Evolutionary conservation across 2,329 filamentous ascomycete species (phyloP), one percentile per base, ranked within the genome.

Genomic region (Phialemoniopsis sp.): DNA sequence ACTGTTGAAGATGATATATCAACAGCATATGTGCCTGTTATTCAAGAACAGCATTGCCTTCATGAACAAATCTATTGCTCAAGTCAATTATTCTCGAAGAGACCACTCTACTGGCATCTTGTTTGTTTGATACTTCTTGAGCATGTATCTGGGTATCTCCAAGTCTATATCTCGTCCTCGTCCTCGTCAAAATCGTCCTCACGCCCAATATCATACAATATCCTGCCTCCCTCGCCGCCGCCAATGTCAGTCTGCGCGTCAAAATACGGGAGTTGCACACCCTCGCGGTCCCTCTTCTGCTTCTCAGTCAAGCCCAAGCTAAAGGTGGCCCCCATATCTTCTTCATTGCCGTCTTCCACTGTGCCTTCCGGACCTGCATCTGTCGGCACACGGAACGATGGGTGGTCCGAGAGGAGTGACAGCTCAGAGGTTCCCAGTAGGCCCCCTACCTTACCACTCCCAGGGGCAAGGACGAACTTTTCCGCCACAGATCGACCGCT

Each of bases 171-270:
- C 64, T 96, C 90, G 64, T 96, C 90, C 55, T 96, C 60, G 41
- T 64, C 60, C 17, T 64, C 60, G 43, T 64, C 60, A 42, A 96
- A 97, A 59, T 97, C 89, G 62, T 98, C 93, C 66, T 97, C 93
- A 46, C 82, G 78, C 2, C 90, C 91, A 87, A 97, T 95, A 52
- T 97, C 91, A 59, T 98, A 98, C 54, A 98, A 58, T 48, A 98
- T 98, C 44, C 91, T 76, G 0, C 93, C 93, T 5, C 93, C 91
- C 53, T 95, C 89, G 0, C 90, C 90, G 1, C 79, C 76, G 2
- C 82, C 84, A 37, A 81, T 76, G 35, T 84, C 85, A 38, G 81
- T 87, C 72, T 98, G 93, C 17, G 93, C 93, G 68, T 98, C 93
- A 63, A 94, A 96, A 60, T 98, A 97, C 13, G 93, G 93, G 60